These are phyloP conservation scores for Entrophospora sp. DNA, from an alignment of 192 early-diverging fungal species.

Conservation along the genomic window DNA sequence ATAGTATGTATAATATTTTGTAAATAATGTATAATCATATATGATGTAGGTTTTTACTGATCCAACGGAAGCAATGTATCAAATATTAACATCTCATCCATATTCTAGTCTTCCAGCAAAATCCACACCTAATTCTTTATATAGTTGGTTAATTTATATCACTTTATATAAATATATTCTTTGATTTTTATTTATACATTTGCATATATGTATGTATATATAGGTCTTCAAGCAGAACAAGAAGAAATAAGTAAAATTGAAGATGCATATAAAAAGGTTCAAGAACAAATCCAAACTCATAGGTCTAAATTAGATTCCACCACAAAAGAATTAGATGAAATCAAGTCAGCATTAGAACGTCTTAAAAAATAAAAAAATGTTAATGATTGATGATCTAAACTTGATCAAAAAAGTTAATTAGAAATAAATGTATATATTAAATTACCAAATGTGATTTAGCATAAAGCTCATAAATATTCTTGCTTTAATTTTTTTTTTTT, in stretches of 20 bases:
- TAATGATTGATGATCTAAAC: background rate
- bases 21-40: background rate
- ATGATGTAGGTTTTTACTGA: constrained; percentile 65
- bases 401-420: background rate
- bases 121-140: constrained; percentile 32
- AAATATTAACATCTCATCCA: constrained; percentile 44
- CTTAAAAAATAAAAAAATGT: background rate
- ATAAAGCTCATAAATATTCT: too few species aligned
- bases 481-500: too few species aligned
- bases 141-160: constrained; percentile 26
- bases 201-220: background rate
- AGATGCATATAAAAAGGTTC: constrained; percentile 49
- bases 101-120: constrained; percentile 37
- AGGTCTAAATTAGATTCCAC: constrained; percentile 31
- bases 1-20: background rate
- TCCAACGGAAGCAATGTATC: constrained; percentile 67
- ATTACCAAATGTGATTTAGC: too few species aligned
- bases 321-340: constrained; percentile 37
- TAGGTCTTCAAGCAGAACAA: constrained; percentile 49
- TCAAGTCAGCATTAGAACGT: constrained; percentile 16
- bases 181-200: background rate
- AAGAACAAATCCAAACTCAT: constrained; percentile 46
- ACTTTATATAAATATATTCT: background rate
- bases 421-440: too few species aligned
- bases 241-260: constrained; percentile 60